phyloP scores from a whole-genome alignment of 768 basidiomycete genomes.

The Russula earlei region DNA sequence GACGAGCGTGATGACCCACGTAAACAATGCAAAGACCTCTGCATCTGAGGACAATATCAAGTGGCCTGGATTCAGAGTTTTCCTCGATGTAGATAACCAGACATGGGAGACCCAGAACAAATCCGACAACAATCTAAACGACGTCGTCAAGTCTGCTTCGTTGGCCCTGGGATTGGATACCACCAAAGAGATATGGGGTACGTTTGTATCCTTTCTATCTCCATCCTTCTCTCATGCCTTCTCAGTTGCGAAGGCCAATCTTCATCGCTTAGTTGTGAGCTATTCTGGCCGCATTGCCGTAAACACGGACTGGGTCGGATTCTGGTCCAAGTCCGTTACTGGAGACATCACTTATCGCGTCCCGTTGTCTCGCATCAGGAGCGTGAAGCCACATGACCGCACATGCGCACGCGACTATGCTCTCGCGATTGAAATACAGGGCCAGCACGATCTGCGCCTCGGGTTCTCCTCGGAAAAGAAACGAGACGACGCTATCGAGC shows the following conservation, averaged over 20 bases:
- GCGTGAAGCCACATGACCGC: slow-evolving; percentile 1
- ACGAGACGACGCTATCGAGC: slow-evolving; percentile 9
- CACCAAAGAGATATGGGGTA: slow-evolving; percentile 15
- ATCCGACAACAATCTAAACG: slow-evolving; percentile 1
- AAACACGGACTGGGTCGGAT: slow-evolving; percentile 12
- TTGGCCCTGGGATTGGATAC: slow-evolving; percentile 12
- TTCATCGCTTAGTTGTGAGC: slow-evolving; percentile 10
- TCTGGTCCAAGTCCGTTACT: slow-evolving; percentile 16
- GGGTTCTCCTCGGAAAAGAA: slow-evolving; percentile 10
- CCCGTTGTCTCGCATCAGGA: slow-evolving; percentile 7
- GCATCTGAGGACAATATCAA: background rate
- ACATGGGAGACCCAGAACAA: background rate
- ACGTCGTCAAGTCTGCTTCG: slow-evolving; percentile 5
- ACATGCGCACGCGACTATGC: slow-evolving; percentile 1
- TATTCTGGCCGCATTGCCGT: slow-evolving; percentile 14
- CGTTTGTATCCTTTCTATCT: background rate
- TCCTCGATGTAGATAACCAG: slow-evolving; percentile 11
- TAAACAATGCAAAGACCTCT: background rate
- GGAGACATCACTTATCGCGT: slow-evolving; percentile 17
- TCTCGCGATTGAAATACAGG: slow-evolving; percentile 8
- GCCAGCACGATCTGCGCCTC: slow-evolving; percentile 10
- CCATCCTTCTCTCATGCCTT: background rate
- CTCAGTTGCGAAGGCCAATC: slow-evolving; percentile 10
- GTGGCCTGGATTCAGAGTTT: slow-evolving; percentile 16
- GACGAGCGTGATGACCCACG: background rate